These are phyloP conservation scores for Saturnispora bothae DNA, from an alignment of 805 yeast genomes.

Conservation along the genomic window DNA sequence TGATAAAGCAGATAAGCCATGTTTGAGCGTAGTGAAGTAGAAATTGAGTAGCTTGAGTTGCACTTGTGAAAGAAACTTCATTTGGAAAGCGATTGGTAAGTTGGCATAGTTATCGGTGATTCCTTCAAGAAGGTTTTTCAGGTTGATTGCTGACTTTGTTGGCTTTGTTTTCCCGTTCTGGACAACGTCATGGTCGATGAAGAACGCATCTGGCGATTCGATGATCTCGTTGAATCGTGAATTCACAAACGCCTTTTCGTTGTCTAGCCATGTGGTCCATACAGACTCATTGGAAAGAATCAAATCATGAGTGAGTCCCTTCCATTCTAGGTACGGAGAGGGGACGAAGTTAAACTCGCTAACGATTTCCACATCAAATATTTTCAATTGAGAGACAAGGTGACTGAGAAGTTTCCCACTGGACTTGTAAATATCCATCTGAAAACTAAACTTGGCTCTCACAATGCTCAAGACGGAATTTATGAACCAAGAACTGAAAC, in stretches of 20 bases:
- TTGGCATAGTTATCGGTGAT: constrained; percentile 45
- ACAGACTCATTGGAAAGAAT: constrained; percentile 20
- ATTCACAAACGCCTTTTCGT: constrained; percentile 43
- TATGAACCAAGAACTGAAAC: constrained; percentile 30
- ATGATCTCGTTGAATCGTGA: constrained; percentile 43
- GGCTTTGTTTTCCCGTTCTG: constrained; percentile 40
- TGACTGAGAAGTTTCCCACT: constrained; percentile 46
- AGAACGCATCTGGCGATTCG: constrained; percentile 38
- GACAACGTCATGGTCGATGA: constrained; percentile 46
- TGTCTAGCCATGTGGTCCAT: constrained; percentile 40
- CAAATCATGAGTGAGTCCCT: constrained; percentile 22
- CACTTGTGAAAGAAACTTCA: constrained; percentile 45
- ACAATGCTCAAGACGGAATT: constrained; percentile 38
- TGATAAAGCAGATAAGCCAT: constrained; percentile 35
- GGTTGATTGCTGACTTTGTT: constrained; percentile 49
- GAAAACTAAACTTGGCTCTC: constrained; percentile 30
- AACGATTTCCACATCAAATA: constrained; percentile 44
- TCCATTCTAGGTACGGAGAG: constrained; percentile 15
- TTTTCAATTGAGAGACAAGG: constrained; percentile 44
- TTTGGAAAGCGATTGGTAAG: constrained; percentile 41
- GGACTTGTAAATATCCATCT: constrained; percentile 12
- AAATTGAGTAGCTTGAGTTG: constrained; percentile 47
- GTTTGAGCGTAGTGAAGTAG: constrained; percentile 35
- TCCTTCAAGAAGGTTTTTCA: constrained; percentile 47
- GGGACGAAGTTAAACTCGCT: constrained; percentile 28